These are phyloP conservation scores for Rhodamnia argentea DNA, from an alignment of 345 rosid species.

Conservation along the genomic window DNA sequence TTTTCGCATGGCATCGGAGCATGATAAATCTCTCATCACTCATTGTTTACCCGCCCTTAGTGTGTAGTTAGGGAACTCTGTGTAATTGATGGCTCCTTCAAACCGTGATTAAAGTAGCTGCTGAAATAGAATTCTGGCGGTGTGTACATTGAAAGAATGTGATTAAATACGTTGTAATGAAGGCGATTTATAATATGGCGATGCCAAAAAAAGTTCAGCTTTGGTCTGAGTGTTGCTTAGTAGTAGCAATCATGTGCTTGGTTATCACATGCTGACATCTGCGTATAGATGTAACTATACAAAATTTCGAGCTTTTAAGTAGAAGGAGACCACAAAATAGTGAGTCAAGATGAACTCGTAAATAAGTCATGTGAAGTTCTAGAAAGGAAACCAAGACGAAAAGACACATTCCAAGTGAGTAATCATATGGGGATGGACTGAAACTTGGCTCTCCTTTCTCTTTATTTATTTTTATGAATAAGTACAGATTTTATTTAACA, in stretches of 20 bases:
- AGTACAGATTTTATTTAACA: too few species aligned
- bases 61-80: too few species aligned
- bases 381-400: background rate
- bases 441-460: background rate
- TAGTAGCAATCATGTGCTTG: background rate
- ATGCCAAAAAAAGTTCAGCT: too few species aligned
- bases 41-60: too few species aligned
- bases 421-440: background rate
- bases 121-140: background rate
- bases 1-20: too few species aligned
- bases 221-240: background rate
- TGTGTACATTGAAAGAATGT: background rate
- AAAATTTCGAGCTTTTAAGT: background rate
- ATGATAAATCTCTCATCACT: too few species aligned
- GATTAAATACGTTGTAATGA: background rate
- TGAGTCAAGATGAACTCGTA: background rate
- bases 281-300: background rate
- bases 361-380: background rate
- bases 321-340: background rate
- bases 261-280: background rate
- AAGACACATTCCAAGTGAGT: too few species aligned
- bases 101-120: background rate
- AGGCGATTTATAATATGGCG: too few species aligned
- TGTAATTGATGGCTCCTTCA: background rate
- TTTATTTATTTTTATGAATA: too few species aligned